Evolutionary conservation across 2,329 filamentous ascomycete species (phyloP).

Genomic region (Hypoxylon sp.): DNA sequence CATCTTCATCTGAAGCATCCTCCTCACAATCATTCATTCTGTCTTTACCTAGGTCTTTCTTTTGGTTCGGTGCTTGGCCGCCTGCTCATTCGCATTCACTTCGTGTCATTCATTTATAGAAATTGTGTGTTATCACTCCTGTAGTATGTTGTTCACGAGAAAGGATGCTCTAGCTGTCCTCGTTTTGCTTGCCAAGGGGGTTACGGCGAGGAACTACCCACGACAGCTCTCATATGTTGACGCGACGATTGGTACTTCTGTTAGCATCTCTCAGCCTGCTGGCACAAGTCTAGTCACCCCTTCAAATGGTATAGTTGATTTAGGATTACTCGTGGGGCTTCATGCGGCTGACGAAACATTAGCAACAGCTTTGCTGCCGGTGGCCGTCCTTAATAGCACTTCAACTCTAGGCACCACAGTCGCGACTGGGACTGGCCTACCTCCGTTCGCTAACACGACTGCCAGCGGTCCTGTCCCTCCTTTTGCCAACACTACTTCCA

Average conservation of each 20-base stretch:
- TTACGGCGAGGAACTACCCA: slow-evolving; percentile 28
- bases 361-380: slow-evolving; percentile 1
- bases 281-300: background rate
- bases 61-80: slow-evolving; percentile 39
- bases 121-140: slow-evolving; percentile 23
- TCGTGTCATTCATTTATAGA: slow-evolving; percentile 26
- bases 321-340: background rate
- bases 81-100: slow-evolving; percentile 32
- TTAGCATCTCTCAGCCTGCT: background rate
- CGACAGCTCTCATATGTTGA: slow-evolving; percentile 18
- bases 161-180: slow-evolving; percentile 30
- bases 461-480: slow-evolving; percentile 12
- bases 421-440: slow-evolving; percentile 1
- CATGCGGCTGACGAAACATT: slow-evolving; percentile 5
- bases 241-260: background rate
- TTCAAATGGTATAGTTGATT: slow-evolving; percentile 12
- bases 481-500: slow-evolving; percentile 36
- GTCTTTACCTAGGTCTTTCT: slow-evolving; percentile 23
- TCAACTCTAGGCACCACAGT: slow-evolving; percentile 3
- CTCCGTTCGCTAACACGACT: slow-evolving; percentile 16
- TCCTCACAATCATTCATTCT: slow-evolving; percentile 32
- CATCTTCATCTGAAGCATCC: slow-evolving; percentile 10
- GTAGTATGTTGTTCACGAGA: slow-evolving; percentile 44
- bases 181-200: slow-evolving; percentile 33
- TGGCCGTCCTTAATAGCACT: slow-evolving; percentile 4